Conservation (phyloP, 1,284 basidiomycete genomes). For the Rhodotorula sp. region DNA sequence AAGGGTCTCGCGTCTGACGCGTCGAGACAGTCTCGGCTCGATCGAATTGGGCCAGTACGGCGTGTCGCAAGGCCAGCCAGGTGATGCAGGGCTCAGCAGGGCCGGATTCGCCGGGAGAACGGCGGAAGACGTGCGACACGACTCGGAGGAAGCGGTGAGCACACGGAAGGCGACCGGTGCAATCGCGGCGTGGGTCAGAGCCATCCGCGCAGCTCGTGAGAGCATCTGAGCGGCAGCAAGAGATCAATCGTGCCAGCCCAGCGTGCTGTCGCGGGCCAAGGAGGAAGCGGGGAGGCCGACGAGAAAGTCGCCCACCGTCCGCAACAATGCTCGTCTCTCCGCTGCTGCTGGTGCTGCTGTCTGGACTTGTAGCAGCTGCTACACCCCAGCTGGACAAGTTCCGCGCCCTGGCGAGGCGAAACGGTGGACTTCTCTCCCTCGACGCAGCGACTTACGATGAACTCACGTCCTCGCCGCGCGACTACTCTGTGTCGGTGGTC, state of each 20-base stretch:
- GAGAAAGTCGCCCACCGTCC: not conserved
- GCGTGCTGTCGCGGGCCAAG: not conserved
- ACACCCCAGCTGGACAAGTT: conserved; percentile 55
- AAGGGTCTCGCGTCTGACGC: no score
- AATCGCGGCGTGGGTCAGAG: no score
- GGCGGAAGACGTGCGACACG: no score
- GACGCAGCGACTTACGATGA: conserved; percentile 72
- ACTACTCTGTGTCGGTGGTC: conserved; percentile 78
- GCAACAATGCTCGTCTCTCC: conserved; percentile 4
- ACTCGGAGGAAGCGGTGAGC: no score
- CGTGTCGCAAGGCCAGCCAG: no score
- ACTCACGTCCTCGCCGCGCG: conserved; percentile 61
- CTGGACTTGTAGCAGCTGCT: conserved; percentile 2
- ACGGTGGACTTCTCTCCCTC: conserved; percentile 76
- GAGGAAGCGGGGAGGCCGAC: not conserved
- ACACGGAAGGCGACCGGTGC: no score
- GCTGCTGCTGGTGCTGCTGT: not conserved
- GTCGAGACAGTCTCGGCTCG: no score
- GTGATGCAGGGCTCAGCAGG: no score
- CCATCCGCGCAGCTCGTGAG: no score
- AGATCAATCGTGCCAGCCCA: not conserved
- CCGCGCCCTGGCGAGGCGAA: conserved; percentile 58
- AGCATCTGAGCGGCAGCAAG: no score
- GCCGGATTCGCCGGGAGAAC: no score
- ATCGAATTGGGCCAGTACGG: no score